These are phyloP conservation scores for Serendipita vermifera DNA, from an alignment of 768 basidiomycete genomes.

Conservation along the genomic window DNA sequence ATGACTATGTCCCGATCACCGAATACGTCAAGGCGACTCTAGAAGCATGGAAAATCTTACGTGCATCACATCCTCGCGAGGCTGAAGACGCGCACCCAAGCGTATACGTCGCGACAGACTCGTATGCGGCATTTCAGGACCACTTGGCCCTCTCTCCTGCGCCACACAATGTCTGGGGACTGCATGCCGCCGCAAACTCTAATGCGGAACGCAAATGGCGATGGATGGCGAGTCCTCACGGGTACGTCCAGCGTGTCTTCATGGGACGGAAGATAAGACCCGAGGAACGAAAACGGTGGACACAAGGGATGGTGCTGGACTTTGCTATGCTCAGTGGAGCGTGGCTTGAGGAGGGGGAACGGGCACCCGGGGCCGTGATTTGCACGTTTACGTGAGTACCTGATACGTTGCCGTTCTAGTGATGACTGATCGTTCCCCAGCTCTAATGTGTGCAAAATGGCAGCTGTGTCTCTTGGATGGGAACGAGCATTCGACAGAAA, in stretches of 20 bases:
- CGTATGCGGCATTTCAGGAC: constrained; percentile 27
- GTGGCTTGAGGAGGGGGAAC: constrained; percentile 36
- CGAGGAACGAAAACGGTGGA: constrained; percentile 34
- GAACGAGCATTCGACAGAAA: constrained; percentile 39
- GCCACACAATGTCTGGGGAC: constrained; percentile 31
- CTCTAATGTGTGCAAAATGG: constrained; percentile 46
- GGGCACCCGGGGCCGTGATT: constrained; percentile 38
- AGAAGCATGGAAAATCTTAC: constrained; percentile 29
- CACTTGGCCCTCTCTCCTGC: not conserved
- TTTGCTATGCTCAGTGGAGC: constrained; percentile 51
- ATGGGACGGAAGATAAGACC: constrained; percentile 1
- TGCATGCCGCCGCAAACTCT: constrained; percentile 26
- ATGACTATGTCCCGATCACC: constrained; percentile 34
- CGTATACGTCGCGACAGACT: constrained; percentile 52
- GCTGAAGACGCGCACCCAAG: constrained; percentile 22
- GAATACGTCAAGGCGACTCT: constrained; percentile 36
- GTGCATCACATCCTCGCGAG: constrained; percentile 23
- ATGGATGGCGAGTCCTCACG: constrained; percentile 34
- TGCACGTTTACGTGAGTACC: constrained; percentile 43
- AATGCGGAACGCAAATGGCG: constrained; percentile 28
- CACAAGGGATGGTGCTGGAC: constrained; percentile 54
- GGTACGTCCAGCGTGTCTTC: constrained; percentile 34
- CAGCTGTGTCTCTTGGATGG: constrained; percentile 54
- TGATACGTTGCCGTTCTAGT: not conserved
- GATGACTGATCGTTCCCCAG: constrained; percentile 24